Evolutionary conservation across 2,329 filamentous ascomycete species (phyloP).

Genomic region (Phoma sp.): DNA sequence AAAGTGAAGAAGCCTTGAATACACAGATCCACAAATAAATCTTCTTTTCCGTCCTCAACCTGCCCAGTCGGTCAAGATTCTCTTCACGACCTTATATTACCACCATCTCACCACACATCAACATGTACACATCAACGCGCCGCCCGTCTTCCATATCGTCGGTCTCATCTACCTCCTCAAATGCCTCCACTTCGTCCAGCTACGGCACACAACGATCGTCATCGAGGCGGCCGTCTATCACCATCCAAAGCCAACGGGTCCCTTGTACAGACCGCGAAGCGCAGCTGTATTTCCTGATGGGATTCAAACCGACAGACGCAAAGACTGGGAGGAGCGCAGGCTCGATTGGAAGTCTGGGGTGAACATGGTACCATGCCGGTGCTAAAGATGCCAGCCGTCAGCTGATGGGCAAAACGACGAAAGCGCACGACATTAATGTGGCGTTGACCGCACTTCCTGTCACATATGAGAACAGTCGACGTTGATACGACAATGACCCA

Average conservation of each 20-base stretch:
- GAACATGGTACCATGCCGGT: not conserved
- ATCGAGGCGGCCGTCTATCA: conserved; percentile 9
- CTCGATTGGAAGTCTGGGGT: not conserved
- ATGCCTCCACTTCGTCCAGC: conserved; percentile 1
- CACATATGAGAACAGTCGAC: no score
- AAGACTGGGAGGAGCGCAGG: not conserved
- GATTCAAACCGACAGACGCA: conserved; percentile 20
- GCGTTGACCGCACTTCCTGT: no score
- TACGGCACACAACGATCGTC: not conserved
- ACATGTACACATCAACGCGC: not conserved
- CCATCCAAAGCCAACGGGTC: conserved; percentile 12
- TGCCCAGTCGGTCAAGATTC: no score
- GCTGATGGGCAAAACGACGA: no score
- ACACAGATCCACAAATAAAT: no score
- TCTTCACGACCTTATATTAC: no score
- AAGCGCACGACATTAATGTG: no score
- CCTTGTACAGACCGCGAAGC: conserved; percentile 26
- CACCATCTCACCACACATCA: not conserved
- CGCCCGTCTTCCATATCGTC: conserved; percentile 9
- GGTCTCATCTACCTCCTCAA: conserved; percentile 2
- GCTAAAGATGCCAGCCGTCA: no score
- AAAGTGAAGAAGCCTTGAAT: no score
- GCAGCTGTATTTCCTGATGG: conserved; percentile 35
- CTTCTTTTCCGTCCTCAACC: no score
- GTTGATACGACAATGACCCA: no score